phyloP scores from a whole-genome alignment of 768 basidiomycete genomes.

The Mycena amicta region DNA sequence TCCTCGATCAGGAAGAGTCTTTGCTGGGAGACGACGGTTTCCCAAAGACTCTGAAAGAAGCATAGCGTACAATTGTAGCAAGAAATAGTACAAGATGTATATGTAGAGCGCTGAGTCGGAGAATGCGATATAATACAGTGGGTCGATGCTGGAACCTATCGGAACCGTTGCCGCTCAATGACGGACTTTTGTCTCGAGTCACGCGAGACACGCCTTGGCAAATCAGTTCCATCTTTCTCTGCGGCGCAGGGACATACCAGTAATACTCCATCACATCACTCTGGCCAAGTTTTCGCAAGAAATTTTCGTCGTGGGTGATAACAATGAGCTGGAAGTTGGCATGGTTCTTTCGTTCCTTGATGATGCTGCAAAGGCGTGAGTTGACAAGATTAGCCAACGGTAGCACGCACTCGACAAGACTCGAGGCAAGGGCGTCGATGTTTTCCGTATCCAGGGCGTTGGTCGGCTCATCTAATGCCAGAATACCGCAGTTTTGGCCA shows the following conservation, averaged over 20 bases:
- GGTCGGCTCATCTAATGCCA: conserved; percentile 97
- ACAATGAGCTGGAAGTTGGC: conserved; percentile 96
- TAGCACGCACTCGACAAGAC: conserved; percentile 82
- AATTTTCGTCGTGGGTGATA: conserved; percentile 97
- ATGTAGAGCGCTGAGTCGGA: neutral
- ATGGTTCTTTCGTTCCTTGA: conserved; percentile 87
- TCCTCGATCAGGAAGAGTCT: conserved; percentile 60
- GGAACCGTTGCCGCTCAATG: conserved; percentile 70
- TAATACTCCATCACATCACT: conserved; percentile 94
- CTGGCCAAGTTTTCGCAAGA: conserved; percentile 88
- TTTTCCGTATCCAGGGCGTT: conserved; percentile 97
- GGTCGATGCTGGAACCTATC: conserved; percentile 37
- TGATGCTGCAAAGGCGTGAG: conserved; percentile 64
- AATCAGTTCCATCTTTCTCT: no score
- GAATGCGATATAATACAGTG: neutral
- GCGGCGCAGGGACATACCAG: conserved; percentile 59
- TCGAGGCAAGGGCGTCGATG: conserved; percentile 89
- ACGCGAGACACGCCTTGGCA: conserved; percentile 75
- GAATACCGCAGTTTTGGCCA: conserved; percentile 95
- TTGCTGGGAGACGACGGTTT: conserved; percentile 71
- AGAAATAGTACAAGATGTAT: conserved; percentile 13
- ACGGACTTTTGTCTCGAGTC: conserved; percentile 75
- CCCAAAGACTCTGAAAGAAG: conserved; percentile 40
- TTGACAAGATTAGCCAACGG: conserved; percentile 1
- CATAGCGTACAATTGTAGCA: conserved; percentile 7